These are phyloP conservation scores for Parastagonospora avenae DNA, from an alignment of 2,329 filamentous ascomycete genomes.

Conservation along the genomic window DNA sequence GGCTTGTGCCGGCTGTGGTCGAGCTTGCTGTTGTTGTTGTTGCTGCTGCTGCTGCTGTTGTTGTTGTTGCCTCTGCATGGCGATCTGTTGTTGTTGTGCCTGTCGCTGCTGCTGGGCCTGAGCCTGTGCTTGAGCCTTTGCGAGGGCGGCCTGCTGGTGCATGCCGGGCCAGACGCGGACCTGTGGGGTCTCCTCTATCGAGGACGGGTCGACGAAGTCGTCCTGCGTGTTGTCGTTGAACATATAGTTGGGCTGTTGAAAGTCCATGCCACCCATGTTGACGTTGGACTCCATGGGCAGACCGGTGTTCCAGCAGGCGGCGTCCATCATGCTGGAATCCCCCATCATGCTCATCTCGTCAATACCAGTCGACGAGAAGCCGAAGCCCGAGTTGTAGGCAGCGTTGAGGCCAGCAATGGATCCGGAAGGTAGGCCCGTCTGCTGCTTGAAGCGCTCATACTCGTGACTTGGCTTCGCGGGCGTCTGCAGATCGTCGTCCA, in stretches of 20 bases:
- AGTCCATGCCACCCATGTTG: slow-evolving; percentile 69
- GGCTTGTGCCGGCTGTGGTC: slow-evolving; percentile 26
- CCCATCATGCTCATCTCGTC: slow-evolving; percentile 69
- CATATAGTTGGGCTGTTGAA: slow-evolving; percentile 57
- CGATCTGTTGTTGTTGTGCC: slow-evolving; percentile 53
- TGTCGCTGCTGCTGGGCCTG: slow-evolving; percentile 52
- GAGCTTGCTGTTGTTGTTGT: slow-evolving; percentile 43
- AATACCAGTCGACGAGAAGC: slow-evolving; percentile 66
- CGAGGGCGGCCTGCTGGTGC: slow-evolving; percentile 78
- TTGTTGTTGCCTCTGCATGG: slow-evolving; percentile 50
- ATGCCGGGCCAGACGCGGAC: slow-evolving; percentile 90
- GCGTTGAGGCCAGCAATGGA: slow-evolving; percentile 80
- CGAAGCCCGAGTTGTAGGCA: slow-evolving; percentile 46
- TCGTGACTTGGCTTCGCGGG: slow-evolving; percentile 88
- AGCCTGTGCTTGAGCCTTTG: slow-evolving; percentile 44
- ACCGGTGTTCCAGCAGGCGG: slow-evolving; percentile 58
- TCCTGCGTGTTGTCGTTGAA: slow-evolving; percentile 53
- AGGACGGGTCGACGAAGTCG: slow-evolving; percentile 75
- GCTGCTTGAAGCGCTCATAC: slow-evolving; percentile 93
- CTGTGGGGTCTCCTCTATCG: slow-evolving; percentile 65
- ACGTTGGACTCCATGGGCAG: slow-evolving; percentile 61
- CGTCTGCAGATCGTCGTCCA: slow-evolving; percentile 60
- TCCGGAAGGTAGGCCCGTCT: slow-evolving; percentile 88
- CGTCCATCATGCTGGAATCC: slow-evolving; percentile 57
- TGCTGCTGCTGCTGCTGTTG: slow-evolving; percentile 44